A percentile compares a stretch with the other conserved stretches of the same genome.
These are phyloP conservation scores for Venturiaceae sp. DNA, from an alignment of 2,329 filamentous ascomycete species.

Conservation along the genomic window DNA sequence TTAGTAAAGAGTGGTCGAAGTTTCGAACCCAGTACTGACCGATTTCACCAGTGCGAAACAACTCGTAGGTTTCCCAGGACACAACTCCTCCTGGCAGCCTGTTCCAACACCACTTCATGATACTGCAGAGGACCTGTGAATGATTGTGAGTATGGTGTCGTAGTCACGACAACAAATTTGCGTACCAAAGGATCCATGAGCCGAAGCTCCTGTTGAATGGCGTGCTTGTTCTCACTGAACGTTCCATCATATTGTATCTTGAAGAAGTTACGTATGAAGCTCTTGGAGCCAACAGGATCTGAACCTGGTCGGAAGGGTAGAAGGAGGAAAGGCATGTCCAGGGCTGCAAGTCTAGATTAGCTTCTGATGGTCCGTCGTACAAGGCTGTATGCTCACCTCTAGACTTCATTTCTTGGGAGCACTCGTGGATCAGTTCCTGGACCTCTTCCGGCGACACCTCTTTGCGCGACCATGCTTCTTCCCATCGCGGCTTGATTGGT, in stretches of 20 bases:
- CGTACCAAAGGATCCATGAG: conserved; percentile 89
- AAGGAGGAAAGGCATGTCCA: conserved; percentile 86
- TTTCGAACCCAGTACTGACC: conserved; percentile 43
- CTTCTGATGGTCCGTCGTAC: not conserved
- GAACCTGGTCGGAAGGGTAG: conserved; percentile 90
- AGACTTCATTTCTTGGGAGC: conserved; percentile 85
- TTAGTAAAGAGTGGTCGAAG: not conserved
- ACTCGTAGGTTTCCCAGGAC: conserved; percentile 93
- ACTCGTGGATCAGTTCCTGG: conserved; percentile 73
- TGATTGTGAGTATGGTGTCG: conserved; percentile 5
- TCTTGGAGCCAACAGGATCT: conserved; percentile 83
- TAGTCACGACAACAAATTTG: conserved; percentile 11
- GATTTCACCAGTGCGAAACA: conserved; percentile 89
- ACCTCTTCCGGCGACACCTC: conserved; percentile 84
- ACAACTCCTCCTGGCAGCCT: conserved; percentile 84
- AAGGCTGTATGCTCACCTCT: conserved; percentile 55
- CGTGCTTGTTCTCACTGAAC: conserved; percentile 1
- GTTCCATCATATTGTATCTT: conserved; percentile 51
- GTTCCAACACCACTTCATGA: conserved; percentile 98
- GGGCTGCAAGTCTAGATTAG: conserved; percentile 41
- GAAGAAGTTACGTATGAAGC: conserved; percentile 90
- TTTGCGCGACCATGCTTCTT: conserved; percentile 76
- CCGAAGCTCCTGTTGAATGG: conserved; percentile 72
- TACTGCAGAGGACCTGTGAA: conserved; percentile 74
- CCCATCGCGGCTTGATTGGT: conserved; percentile 68